Base-by-base conservation (phyloP, 1,139 yeast genomes). In the Taphrina confusa region DNA sequence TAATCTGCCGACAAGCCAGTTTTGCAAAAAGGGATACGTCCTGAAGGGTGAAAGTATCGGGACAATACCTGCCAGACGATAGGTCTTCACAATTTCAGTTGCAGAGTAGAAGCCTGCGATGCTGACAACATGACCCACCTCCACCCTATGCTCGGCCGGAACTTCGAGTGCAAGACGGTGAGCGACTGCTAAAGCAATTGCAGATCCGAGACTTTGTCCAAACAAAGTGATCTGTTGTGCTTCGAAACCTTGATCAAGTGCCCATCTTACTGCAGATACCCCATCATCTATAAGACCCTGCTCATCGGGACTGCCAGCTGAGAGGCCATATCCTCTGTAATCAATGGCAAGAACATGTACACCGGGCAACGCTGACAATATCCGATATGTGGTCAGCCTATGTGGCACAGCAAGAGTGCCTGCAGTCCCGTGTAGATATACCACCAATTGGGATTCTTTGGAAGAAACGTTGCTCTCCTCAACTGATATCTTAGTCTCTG, bases 181-280 rank as follows among this genome's bases (percentile, higher is more conserved):
- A 14, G 63, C 63, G n/a, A 42, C 51, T 16, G 56, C 63, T 14
- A 61, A 44, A 11, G 57, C 57, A 6, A 61, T 63, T 6, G 62
- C 63, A 11, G 64, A 31, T 9, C 63, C 63, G 9, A 61, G 63
- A 39, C 59, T 50, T 31, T 61, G 63, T 4, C 63, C 63, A n/a
- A 61, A 44, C 3, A 61, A 14, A 20, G 36, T 28, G 22, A 61
- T 60, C 5, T 49, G 40, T 4, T 39, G n/a, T 9, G 54, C 47
- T 22, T 16, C 8, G 33, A 61, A 40, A 3, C 62, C 63, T 9
- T 39, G 27, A 11, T 60, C 50, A 11, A 60, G 11, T 3, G 62
- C 62, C 62, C 62, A 60, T 14, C 12, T 33, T 14, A 61, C 63
- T 11, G 56, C 60, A 18, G 49, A 28, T n/a, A 60, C 22, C 9